Percentiles rank a stretch among this genome's conserved stretches.
Conservation (phyloP, 2,329 filamentous ascomycete genomes). For the Pyrenophora graminea region DNA sequence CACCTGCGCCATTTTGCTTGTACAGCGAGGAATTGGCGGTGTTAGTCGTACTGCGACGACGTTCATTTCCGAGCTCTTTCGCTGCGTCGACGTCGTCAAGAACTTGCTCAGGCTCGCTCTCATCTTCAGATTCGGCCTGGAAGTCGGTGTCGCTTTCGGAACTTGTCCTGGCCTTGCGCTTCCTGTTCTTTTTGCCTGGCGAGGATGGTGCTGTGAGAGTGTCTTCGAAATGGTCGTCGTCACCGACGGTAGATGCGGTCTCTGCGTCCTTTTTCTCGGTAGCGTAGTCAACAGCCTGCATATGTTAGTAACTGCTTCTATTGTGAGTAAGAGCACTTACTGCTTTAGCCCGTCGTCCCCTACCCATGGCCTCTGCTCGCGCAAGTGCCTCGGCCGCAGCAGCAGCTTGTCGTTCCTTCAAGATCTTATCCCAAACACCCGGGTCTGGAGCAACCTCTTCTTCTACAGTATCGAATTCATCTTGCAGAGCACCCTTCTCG, state of each 20-base stretch:
- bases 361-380: constrained; percentile 76
- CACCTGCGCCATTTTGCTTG: constrained; percentile 30
- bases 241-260: constrained; percentile 15
- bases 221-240: constrained; percentile 25
- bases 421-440: constrained; percentile 86
- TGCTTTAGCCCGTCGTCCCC: constrained; percentile 75
- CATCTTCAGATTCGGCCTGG: constrained; percentile 45
- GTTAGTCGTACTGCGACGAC: constrained; percentile 9
- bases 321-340: constrained; percentile 43
- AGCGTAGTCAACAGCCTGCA: constrained; percentile 54
- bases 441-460: constrained; percentile 63
- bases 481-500: constrained; percentile 69
- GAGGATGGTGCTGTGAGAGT: constrained; percentile 20
- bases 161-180: constrained; percentile 36
- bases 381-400: constrained; percentile 71
- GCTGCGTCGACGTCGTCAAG: constrained; percentile 11
- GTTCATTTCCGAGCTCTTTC: constrained; percentile 10
- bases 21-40: constrained; percentile 16
- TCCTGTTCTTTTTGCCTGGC: constrained; percentile 40
- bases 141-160: constrained; percentile 57
- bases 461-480: constrained; percentile 61
- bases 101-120: constrained; percentile 24
- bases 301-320: constrained; percentile 7
- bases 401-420: constrained; percentile 78
- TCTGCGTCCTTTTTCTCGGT: constrained; percentile 36